Evolutionary conservation across 495 filamentous ascomycete genomes (phyloP).

Genomic region (Neurospora tetraspora): DNA sequence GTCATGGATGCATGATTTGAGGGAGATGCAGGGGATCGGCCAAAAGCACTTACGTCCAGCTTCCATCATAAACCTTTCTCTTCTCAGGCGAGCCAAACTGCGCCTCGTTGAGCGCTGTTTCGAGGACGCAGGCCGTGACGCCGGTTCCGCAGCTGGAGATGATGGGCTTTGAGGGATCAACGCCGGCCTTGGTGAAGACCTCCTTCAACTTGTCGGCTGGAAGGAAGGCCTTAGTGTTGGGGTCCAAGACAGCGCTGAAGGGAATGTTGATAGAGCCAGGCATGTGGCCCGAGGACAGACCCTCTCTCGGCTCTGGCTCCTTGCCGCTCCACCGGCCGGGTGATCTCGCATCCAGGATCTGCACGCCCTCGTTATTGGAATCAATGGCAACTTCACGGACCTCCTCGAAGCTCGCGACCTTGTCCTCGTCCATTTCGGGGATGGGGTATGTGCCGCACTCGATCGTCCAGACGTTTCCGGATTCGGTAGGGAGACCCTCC

Average conservation of each 20-base stretch:
- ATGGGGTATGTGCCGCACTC: slow-evolving; percentile 47
- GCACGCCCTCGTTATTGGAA: slow-evolving; percentile 64
- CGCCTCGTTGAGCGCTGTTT: slow-evolving; percentile 74
- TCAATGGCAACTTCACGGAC: slow-evolving; percentile 67
- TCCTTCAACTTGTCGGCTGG: slow-evolving; percentile 57
- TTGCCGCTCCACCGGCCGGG: slow-evolving; percentile 69
- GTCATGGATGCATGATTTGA: not conserved
- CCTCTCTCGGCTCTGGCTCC: slow-evolving; percentile 77
- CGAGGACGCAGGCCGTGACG: slow-evolving; percentile 87
- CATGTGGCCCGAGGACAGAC: slow-evolving; percentile 84
- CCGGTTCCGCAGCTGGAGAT: slow-evolving; percentile 89
- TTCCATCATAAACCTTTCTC: slow-evolving; percentile 84
- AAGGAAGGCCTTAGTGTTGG: slow-evolving; percentile 70
- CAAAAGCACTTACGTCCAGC: slow-evolving; percentile 78
- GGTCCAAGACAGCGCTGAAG: slow-evolving; percentile 69
- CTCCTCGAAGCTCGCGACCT: slow-evolving; percentile 58
- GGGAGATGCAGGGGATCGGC: not conserved
- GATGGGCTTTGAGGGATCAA: slow-evolving; percentile 75
- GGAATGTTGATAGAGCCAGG: slow-evolving; percentile 80
- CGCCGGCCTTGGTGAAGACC: slow-evolving; percentile 65
- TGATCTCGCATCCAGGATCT: slow-evolving; percentile 84
- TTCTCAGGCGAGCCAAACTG: slow-evolving; percentile 58
- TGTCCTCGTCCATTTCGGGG: slow-evolving; percentile 37
- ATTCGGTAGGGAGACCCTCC: slow-evolving; percentile 68
- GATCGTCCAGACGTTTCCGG: slow-evolving; percentile 56